Evolutionary conservation across 768 basidiomycete species (phyloP), one percentile per base, ranked within the genome.

Genomic region (Asterophora lycoperdoides): DNA sequence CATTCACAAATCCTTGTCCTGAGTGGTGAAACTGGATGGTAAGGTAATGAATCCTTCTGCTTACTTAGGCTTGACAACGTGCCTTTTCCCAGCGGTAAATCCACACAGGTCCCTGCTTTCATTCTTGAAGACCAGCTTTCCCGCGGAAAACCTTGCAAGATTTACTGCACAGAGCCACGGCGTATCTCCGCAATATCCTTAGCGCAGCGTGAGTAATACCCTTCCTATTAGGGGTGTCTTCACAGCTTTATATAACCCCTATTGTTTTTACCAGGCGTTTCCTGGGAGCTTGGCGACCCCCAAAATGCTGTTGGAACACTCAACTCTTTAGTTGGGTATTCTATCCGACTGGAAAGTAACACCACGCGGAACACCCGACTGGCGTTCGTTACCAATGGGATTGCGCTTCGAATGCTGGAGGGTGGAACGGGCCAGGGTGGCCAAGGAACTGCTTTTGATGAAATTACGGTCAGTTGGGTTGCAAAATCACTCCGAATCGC

Each of bases 371-470:
- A 83, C 48, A 96, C 93, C 0, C 75, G 83, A 15, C 64, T 93
- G 40, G 79, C 89, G 0, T 96, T 86, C 61, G 86, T 94, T 13
- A 96, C 93, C 2, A 91, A 93, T 58, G 95, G 95, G 55, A 95
- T 99, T 51, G 93, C 95, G 0, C 69, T 98, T 19, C 83, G 96
- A 36, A 97, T 97, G 96, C 70, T 99, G n/a, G 95, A 99, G 72
- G 77, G 81, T 26, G 86, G 88, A 3, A 80, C 81, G 18, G 83
- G 84, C 4, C 73, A 74, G 35, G 79, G 74, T 14, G 86, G 84
- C 6, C 79, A 79, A 53, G 84, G 84, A n/a, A 83, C 81, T 6
- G 85, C 89, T 2, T 89, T 97, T 54, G 92, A 95, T 60, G 94
- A 97, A 54, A 83, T 97, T 46, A 97, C 96, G n/a, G 93, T 91